Conservation (phyloP, 495 filamentous ascomycete genomes). For the Penicillium desertorum region DNA sequence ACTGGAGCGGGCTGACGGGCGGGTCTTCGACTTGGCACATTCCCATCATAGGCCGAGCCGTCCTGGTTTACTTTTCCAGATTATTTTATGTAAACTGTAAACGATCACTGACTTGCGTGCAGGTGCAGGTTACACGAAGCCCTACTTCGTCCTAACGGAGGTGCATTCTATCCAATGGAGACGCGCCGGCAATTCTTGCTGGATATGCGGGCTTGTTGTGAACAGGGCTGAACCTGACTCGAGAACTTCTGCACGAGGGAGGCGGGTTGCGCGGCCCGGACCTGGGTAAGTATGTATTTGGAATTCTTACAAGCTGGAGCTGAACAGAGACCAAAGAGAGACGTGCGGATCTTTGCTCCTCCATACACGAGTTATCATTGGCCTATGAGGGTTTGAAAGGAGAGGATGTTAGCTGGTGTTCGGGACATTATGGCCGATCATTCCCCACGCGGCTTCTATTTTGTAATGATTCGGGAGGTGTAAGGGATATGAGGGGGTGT, state of each 20-base stretch:
- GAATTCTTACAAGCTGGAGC: constrained; percentile 2
- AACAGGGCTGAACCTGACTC: constrained; percentile 20
- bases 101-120: not conserved
- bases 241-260: constrained; percentile 6
- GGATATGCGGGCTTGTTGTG: constrained; percentile 3
- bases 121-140: constrained; percentile 12
- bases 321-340: constrained; percentile 6
- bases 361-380: constrained; percentile 14
- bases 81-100: not conserved
- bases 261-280: constrained; percentile 8
- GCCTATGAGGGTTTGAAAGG: constrained; percentile 7
- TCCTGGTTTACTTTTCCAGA: not conserved
- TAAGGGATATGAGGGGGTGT: not conserved
- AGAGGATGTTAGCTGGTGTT: constrained; percentile 9
- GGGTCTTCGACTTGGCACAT: constrained; percentile 14
- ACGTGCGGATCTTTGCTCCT: constrained; percentile 14
- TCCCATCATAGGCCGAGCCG: constrained; percentile 9
- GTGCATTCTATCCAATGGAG: constrained; percentile 17
- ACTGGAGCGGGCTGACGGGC: constrained; percentile 18
- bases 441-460: constrained; percentile 11
- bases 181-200: constrained; percentile 16
- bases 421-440: constrained; percentile 29
- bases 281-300: constrained; percentile 1
- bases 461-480: constrained; percentile 2
- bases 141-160: constrained; percentile 4